Percentiles rank a stretch among this genome's conserved stretches.
Conservation (phyloP, 495 filamentous ascomycete genomes). For the Penicillium herquei region DNA sequence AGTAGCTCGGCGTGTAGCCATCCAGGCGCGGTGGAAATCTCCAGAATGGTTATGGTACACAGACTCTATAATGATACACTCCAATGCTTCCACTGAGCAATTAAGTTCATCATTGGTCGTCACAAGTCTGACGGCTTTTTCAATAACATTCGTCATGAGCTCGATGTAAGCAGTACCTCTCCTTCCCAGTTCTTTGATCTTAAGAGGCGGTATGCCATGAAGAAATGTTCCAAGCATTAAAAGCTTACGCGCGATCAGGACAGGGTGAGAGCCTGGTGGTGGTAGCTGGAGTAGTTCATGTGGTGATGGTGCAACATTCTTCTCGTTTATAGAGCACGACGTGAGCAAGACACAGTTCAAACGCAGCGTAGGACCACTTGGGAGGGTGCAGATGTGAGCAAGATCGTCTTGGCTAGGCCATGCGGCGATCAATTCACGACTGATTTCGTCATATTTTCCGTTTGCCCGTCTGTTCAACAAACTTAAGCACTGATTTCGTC, state of each 20-base stretch:
- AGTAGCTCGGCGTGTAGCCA: slow-evolving; percentile 39
- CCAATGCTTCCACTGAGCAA: slow-evolving; percentile 45
- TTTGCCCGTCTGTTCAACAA: not conserved
- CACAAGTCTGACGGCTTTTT: slow-evolving; percentile 39
- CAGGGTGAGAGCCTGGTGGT: slow-evolving; percentile 37
- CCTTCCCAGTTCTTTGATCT: slow-evolving; percentile 14
- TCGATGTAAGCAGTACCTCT: slow-evolving; percentile 11
- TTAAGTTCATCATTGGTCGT: slow-evolving; percentile 46
- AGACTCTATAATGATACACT: slow-evolving; percentile 49
- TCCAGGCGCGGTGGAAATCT: slow-evolving; percentile 45
- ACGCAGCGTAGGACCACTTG: slow-evolving; percentile 22
- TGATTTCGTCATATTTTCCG: slow-evolving; percentile 22
- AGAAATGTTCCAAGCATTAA: slow-evolving; percentile 41
- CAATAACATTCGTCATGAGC: slow-evolving; percentile 32
- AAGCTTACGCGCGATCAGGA: slow-evolving; percentile 46
- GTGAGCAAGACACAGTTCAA: slow-evolving; percentile 26
- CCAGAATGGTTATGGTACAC: slow-evolving; percentile 45
- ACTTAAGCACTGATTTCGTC: not conserved
- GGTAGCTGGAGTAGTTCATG: slow-evolving; percentile 35
- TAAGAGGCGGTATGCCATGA: slow-evolving; percentile 32
- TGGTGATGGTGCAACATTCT: slow-evolving; percentile 14
- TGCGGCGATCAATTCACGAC: slow-evolving; percentile 25
- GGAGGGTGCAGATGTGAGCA: slow-evolving; percentile 30
- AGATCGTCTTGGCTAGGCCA: slow-evolving; percentile 40
- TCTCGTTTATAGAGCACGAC: slow-evolving; percentile 18